Base-by-base conservation (phyloP, 2,329 filamentous ascomycete species). In the Aureobasidium sp. region DNA sequence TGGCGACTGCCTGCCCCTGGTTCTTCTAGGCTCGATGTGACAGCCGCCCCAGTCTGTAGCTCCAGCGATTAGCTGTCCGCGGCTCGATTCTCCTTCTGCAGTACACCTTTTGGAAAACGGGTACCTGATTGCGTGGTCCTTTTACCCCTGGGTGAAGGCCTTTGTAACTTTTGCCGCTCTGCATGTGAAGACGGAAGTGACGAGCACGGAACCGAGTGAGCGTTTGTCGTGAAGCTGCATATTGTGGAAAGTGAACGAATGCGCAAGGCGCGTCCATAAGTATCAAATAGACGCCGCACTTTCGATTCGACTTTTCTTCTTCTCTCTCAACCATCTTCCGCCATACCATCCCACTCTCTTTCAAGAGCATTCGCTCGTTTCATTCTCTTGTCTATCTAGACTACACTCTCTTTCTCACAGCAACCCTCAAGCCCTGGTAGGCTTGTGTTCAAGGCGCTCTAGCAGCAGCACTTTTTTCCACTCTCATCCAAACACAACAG, bases 341-440 rank as follows among this genome's bases (percentile, higher is more conserved):
- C 30, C 50, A 57, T 61, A 53, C 50, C 40, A 50, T 60, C 49
- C 62, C 65, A 65, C 57, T 52, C 57, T 62, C 57, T 41, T 41
- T 59, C 65, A 59, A 66, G 65, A 70, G 68, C 69, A 67, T 61
- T 68, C 64, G 70, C 71, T 73, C 71, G 61, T 51, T 67, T 58
- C 66, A 60, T 59, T 68, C 63, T 44, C 58, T 63, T 59, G 57
- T 64, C 66, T 63, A 60, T 58, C 59, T 64, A 64, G 63, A 65
- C 69, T 63, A 48, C 60, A 68, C 60, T 37, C 40, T 54, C 62
- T 60, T 60, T 67, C 63, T 59, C 64, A 65, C 59, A 58, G 56
- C 57, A 58, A 48, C 22, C 51, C 63, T 64, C 11, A 39, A 62
- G 70, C 70, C 70, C 70, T 70, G 70, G 70, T 72, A 62, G 70